These are phyloP conservation scores for Phytopythium oedochilum DNA, from an alignment of 352 stramenopile species.

Conservation along the genomic window DNA sequence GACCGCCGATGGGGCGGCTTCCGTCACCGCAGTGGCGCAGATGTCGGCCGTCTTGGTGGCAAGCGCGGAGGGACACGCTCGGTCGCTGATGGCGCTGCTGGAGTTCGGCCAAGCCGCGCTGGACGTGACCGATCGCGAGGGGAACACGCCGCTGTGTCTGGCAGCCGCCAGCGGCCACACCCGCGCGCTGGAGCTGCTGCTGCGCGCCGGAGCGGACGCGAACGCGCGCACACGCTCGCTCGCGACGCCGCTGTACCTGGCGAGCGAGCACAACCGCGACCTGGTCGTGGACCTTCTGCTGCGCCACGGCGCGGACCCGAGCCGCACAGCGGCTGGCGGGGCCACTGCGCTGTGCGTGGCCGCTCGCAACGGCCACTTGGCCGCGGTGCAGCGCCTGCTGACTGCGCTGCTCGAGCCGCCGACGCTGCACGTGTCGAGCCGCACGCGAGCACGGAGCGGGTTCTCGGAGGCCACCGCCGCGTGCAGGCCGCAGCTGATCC, in stretches of 20 bases:
- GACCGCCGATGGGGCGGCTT: background rate
- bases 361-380: constrained; percentile 70
- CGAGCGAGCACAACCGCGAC: constrained; percentile 71
- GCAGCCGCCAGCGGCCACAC: constrained; percentile 52
- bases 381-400: constrained; percentile 49
- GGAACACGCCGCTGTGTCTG: constrained; percentile 52
- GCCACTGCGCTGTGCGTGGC: constrained; percentile 70
- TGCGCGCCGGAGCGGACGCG: constrained; percentile 43
- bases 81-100: constrained; percentile 40
- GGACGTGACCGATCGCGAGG: constrained; percentile 66
- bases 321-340: constrained; percentile 38
- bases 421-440: background rate
- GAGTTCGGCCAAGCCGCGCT: constrained; percentile 21
- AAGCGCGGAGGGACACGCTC: constrained; percentile 48
- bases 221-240: constrained; percentile 61
- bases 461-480: background rate
- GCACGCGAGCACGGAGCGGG: constrained; percentile 9
- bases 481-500: constrained; percentile 28
- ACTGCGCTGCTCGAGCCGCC: constrained; percentile 12
- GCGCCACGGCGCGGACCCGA: constrained; percentile 27
- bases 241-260: constrained; percentile 73
- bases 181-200: constrained; percentile 32
- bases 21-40: background rate
- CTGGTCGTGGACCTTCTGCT: constrained; percentile 64
- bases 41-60: constrained; percentile 55